These are phyloP conservation scores for Cymbidium sinense DNA, from an alignment of 106 monocot species.

Conservation along the genomic window DNA sequence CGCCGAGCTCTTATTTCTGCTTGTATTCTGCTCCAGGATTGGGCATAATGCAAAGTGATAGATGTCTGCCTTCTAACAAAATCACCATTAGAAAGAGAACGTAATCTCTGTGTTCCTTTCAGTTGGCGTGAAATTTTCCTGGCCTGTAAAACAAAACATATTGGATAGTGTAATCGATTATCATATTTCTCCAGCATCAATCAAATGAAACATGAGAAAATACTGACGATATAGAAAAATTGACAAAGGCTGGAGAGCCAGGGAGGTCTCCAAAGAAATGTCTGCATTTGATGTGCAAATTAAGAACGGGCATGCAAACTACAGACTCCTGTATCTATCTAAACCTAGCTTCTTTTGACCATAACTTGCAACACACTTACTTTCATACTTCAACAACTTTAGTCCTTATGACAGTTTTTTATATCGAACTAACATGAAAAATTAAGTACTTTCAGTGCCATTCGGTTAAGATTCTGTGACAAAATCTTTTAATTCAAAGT, in stretches of 20 bases:
- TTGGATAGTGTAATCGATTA: neutral
- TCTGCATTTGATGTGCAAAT: neutral
- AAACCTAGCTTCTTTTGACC: neutral
- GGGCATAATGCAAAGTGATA: constrained; percentile 37
- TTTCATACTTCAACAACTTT: neutral
- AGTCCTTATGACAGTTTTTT: neutral
- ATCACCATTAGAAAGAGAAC: constrained; percentile 18
- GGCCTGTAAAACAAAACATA: constrained; percentile 31
- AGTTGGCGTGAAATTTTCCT: constrained; percentile 36
- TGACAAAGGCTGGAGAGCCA: neutral
- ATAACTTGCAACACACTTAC: neutral
- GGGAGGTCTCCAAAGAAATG: neutral
- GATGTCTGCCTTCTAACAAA: constrained; percentile 48
- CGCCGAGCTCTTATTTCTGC: constrained; percentile 55
- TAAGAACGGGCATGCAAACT: neutral
- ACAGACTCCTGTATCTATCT: neutral
- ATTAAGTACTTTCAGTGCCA: neutral
- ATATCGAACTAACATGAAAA: neutral
- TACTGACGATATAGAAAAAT: neutral
- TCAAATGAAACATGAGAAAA: neutral
- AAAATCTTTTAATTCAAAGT: neutral
- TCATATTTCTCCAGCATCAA: neutral
- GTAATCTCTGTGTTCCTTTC: constrained; percentile 40
- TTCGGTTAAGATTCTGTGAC: neutral
- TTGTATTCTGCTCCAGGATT: constrained; percentile 57